Percentiles rank a stretch among this genome's conserved stretches.
phyloP scores from a whole-genome alignment of 108 stramenopile species.

The Nannochloropsis gaditana region DNA sequence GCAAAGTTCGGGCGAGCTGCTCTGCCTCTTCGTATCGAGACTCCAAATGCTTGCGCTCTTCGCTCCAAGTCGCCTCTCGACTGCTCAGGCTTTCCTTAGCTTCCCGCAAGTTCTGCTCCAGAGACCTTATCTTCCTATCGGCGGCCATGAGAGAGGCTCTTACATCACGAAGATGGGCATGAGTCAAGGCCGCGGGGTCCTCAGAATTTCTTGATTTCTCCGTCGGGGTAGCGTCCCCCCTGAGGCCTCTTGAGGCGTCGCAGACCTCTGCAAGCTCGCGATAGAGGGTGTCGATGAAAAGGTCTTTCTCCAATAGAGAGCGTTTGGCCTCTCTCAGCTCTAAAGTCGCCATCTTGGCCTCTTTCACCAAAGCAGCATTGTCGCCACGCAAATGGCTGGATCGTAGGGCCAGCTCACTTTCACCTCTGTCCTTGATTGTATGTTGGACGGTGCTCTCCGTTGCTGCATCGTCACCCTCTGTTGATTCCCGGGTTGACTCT shows the following conservation, averaged over 20 bases:
- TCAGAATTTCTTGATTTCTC: neutral
- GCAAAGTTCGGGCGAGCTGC: neutral
- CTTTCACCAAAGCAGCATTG: neutral
- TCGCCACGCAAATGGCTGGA: neutral
- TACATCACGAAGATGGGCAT: neutral
- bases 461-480: neutral
- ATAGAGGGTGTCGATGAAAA: neutral
- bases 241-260: neutral
- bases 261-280: neutral
- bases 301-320: neutral
- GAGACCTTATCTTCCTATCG: neutral
- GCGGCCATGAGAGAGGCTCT: neutral
- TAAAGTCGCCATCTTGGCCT: neutral
- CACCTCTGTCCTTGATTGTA: neutral
- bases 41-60: neutral
- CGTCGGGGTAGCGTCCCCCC: neutral
- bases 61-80: neutral
- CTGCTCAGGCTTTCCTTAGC: neutral
- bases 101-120: slow-evolving; percentile 7
- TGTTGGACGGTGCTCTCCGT: neutral
- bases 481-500: neutral
- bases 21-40: neutral
- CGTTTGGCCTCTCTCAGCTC: neutral
- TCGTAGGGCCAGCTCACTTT: neutral
- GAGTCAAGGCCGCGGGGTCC: neutral